Percentiles rank a stretch among this genome's conserved stretches.
These are phyloP conservation scores for Ophiostoma sp. DNA, from an alignment of 2,329 filamentous ascomycete species.

Conservation along the genomic window DNA sequence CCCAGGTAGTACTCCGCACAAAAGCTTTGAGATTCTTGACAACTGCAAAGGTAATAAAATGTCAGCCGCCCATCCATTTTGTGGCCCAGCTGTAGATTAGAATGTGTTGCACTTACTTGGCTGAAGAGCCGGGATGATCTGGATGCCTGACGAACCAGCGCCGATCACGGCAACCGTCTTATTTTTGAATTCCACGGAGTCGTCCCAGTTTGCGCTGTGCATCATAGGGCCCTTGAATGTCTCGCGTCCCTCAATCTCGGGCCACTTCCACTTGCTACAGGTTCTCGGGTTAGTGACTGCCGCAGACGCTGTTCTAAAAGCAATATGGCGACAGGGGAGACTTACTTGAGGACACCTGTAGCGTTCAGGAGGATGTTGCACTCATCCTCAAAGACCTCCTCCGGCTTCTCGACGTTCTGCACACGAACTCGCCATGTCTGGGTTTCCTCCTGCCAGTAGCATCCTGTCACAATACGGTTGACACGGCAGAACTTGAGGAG, in stretches of 20 bases:
- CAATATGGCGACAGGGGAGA: too few relatives aligned
- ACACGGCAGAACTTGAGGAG: slow-evolving; percentile 17
- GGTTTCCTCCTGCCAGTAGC: slow-evolving; percentile 19
- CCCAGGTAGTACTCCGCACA: slow-evolving; percentile 28
- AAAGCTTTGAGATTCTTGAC: slow-evolving; percentile 25
- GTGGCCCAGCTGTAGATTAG: too few relatives aligned
- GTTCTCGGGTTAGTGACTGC: too few relatives aligned
- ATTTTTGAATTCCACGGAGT: slow-evolving; percentile 41
- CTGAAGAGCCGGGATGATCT: slow-evolving; percentile 34
- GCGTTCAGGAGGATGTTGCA: slow-evolving; percentile 46
- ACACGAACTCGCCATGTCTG: slow-evolving; percentile 15
- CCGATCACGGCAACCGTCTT: slow-evolving; percentile 50
- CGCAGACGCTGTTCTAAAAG: too few relatives aligned
- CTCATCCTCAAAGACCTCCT: slow-evolving; percentile 32
- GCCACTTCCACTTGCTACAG: slow-evolving; percentile 40
- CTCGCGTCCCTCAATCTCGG: slow-evolving; percentile 46
- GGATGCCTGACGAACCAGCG: slow-evolving; percentile 48
- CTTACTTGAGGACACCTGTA: slow-evolving; percentile 42
- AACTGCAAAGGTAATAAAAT: too few relatives aligned
- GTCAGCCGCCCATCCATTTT: too few relatives aligned
- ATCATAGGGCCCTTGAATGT: slow-evolving; percentile 48
- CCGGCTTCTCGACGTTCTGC: slow-evolving; percentile 10
- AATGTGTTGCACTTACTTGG: neutral
- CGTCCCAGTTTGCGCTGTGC: slow-evolving; percentile 52
- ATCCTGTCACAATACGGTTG: slow-evolving; percentile 15